phyloP scores from a whole-genome alignment of 768 basidiomycete genomes.

The Calocybe indica region DNA sequence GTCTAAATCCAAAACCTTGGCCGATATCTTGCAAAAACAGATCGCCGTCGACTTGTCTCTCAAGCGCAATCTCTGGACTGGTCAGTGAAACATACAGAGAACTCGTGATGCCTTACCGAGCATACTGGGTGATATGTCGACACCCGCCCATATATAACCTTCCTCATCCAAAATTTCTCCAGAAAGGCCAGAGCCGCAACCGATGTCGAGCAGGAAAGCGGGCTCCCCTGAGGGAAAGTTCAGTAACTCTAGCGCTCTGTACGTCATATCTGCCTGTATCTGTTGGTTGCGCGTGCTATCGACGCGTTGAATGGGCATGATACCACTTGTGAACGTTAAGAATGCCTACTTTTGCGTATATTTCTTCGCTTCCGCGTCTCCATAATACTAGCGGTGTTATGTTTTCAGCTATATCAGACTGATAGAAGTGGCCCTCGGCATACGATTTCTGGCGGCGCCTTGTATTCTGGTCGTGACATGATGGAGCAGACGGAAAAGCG shows the following conservation, averaged over 20 bases:
- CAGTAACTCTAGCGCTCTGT: slow-evolving; percentile 88
- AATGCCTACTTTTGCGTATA: slow-evolving; percentile 84
- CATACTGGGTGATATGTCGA: slow-evolving; percentile 97
- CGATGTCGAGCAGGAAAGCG: slow-evolving; percentile 88
- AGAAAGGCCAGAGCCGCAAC: slow-evolving; percentile 94
- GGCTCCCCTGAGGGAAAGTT: slow-evolving; percentile 76
- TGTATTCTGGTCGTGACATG: slow-evolving; percentile 86
- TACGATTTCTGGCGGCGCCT: slow-evolving; percentile 90
- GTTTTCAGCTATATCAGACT: slow-evolving; percentile 4
- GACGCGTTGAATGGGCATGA: slow-evolving; percentile 12
- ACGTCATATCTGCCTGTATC: slow-evolving; percentile 97
- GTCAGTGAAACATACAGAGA: not conserved
- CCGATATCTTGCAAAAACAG: slow-evolving; percentile 96
- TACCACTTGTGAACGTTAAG: not conserved
- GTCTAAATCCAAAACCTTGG: slow-evolving; percentile 94
- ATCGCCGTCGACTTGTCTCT: slow-evolving; percentile 94
- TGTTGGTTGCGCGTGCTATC: slow-evolving; percentile 89
- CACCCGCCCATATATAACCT: slow-evolving; percentile 89
- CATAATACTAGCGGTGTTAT: slow-evolving; percentile 72
- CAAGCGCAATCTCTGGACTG: slow-evolving; percentile 81
- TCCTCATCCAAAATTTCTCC: slow-evolving; percentile 96
- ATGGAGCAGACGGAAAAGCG: too few relatives aligned
- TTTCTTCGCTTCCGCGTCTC: slow-evolving; percentile 90
- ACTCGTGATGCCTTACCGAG: slow-evolving; percentile 51
- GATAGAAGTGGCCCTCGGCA: slow-evolving; percentile 16